Evolutionary conservation across 257 asterid genomes (phyloP).

Genomic region (Solanum sejunctum): DNA sequence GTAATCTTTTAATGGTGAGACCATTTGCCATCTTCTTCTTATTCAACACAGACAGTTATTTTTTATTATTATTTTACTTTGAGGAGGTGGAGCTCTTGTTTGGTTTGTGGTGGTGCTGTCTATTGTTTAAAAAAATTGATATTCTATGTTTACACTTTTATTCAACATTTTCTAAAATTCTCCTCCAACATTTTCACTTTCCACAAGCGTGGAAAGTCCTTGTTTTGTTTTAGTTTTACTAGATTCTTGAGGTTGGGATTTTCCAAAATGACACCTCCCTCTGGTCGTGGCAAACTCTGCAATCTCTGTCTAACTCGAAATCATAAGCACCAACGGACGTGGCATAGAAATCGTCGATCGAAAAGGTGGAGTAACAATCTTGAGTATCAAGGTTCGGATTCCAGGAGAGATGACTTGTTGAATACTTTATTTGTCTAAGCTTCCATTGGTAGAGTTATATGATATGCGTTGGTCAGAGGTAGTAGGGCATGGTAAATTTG

Average conservation of each 20-base stretch:
- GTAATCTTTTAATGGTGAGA: conserved; percentile 80
- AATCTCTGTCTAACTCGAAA: not conserved
- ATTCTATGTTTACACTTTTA: not conserved
- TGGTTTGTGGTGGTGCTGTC: not conserved
- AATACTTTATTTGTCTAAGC: not conserved
- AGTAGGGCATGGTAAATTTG: not conserved
- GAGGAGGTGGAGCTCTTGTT: not conserved
- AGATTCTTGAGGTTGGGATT: not conserved
- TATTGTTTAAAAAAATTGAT: not conserved
- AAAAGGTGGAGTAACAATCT: not conserved
- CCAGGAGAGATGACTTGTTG: not conserved
- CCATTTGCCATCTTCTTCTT: not conserved
- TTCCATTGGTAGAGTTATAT: not conserved
- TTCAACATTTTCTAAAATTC: not conserved
- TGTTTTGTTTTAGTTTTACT: not conserved
- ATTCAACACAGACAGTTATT: not conserved
- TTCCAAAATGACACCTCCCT: not conserved
- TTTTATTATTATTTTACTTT: not conserved
- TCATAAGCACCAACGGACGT: not conserved
- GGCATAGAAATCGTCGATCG: not conserved
- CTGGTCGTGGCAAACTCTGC: not conserved
- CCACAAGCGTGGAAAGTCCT: not conserved
- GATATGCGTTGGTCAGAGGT: not conserved
- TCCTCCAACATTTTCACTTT: not conserved
- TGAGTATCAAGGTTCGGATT: not conserved